Evolutionary conservation across 2,329 filamentous ascomycete genomes (phyloP), one percentile per base, ranked within the genome.

Genomic region (Hymenoscyphus scutula): DNA sequence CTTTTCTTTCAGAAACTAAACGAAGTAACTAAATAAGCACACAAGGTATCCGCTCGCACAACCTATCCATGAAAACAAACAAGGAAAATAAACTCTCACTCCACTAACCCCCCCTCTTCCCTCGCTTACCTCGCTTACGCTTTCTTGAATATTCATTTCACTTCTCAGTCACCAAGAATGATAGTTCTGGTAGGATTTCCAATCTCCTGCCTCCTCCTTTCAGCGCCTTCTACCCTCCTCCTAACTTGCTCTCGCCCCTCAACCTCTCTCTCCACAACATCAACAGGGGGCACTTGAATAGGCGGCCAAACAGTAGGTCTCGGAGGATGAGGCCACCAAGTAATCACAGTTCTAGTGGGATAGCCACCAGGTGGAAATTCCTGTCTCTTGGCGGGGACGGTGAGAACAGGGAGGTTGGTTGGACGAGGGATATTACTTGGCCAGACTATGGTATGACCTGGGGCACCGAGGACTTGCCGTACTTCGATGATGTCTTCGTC

Each of bases 351-450:
- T 19, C 41, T 48, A 13, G 41, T 48, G 1, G 19, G 45, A 11
- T 23, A 51, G 10, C 45, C 23, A 13, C 45, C 45, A 25, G 45
- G 19, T 13, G 45, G 45, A 1, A 51, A 51, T 13, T 51, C 45
- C 8, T 55, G 19, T 51, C 45, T 51, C 10, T 51, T 51, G 13
- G 11, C 23, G 11, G 55, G 55, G 19, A 57, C 34, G 11, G 25
- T 34, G 17, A 55, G 13, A 10, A 34, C 27, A 2, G 53, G 56
- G 10, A 32, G 29, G 6, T 48, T 34, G 10, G 56, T 58, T 25
- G 56, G 56, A 30, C 56, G 19, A 6, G 56, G 34, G n/a, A 51
- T 51, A 23, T 58, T 41, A 4, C 25, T 51, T 32, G 38, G 56
- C 56, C 56, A 58, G 17, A 48, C 38, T 4, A 58, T 29, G 17